phyloP scores from a whole-genome alignment of 345 rosid species.

The Eucalyptus regnans region DNA sequence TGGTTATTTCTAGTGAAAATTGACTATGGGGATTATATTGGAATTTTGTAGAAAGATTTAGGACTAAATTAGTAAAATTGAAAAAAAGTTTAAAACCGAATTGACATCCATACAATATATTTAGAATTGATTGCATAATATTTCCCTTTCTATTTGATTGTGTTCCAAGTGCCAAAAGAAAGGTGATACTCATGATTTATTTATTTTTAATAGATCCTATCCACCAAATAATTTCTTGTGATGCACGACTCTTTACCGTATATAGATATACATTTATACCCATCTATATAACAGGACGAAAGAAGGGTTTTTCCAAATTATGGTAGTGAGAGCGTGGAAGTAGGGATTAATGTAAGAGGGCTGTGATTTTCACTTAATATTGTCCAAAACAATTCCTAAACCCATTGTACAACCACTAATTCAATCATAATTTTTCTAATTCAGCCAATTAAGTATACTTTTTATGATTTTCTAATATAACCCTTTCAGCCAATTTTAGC shows the following conservation, averaged over 20 bases:
- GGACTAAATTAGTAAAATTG: too few species aligned
- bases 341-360: background rate
- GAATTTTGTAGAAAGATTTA: too few species aligned
- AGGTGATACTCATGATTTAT: background rate
- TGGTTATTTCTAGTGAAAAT: background rate
- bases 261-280: too few species aligned
- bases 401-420: background rate
- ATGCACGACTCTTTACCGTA: too few species aligned
- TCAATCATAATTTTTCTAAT: background rate
- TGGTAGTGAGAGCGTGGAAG: background rate
- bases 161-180: background rate
- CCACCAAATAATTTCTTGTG: too few species aligned
- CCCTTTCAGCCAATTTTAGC: background rate
- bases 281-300: background rate
- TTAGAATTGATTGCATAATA: background rate
- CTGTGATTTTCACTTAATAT: background rate
- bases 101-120: background rate
- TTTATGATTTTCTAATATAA: background rate
- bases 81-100: too few species aligned
- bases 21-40: too few species aligned
- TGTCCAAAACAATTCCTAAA: background rate
- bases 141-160: background rate
- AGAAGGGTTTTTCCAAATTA: background rate
- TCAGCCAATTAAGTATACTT: background rate
- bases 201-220: too few species aligned